Conservation (phyloP, 164 flowering plant species). For the Cinnamomum chago region DNA sequence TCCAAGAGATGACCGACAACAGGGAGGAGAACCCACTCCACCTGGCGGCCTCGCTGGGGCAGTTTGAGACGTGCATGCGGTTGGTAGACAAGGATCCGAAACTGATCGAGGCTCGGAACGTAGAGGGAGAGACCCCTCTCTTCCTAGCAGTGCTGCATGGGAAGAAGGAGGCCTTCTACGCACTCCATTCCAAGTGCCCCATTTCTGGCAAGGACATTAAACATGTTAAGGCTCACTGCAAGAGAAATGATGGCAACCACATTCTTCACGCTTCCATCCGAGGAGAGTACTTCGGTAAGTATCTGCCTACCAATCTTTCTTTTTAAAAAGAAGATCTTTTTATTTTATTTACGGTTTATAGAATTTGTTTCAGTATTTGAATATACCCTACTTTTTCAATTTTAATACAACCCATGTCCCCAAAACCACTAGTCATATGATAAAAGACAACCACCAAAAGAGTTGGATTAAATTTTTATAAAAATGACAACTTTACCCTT, state of each 20-base stretch:
- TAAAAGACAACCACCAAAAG: no score
- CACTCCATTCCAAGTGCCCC: not conserved
- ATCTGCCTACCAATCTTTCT: not conserved
- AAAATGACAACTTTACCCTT: no score
- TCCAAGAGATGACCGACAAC: slow-evolving; percentile 9
- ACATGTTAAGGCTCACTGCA: not conserved
- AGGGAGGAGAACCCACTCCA: slow-evolving; percentile 22
- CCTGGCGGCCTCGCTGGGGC: slow-evolving; percentile 21
- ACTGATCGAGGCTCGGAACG: slow-evolving; percentile 1
- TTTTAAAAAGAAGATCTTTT: no score
- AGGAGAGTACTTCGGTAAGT: slow-evolving; percentile 19
- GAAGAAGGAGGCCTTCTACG: slow-evolving; percentile 10
- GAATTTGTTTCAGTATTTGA: no score
- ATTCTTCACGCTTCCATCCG: slow-evolving; percentile 20
- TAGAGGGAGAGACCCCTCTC: no score
- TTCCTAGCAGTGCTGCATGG: slow-evolving; percentile 20
- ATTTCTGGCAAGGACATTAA: no score
- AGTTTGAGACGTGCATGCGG: slow-evolving; percentile 10
- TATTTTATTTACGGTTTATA: no score
- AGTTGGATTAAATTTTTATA: no score
- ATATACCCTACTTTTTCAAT: no score
- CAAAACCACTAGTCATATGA: no score
- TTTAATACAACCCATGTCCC: no score
- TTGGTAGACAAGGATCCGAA: slow-evolving; percentile 1
- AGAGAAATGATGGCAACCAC: slow-evolving; percentile 19